Conservation (phyloP, 176 grass and related monocot genomes). For the Aegilops longissima region DNA sequence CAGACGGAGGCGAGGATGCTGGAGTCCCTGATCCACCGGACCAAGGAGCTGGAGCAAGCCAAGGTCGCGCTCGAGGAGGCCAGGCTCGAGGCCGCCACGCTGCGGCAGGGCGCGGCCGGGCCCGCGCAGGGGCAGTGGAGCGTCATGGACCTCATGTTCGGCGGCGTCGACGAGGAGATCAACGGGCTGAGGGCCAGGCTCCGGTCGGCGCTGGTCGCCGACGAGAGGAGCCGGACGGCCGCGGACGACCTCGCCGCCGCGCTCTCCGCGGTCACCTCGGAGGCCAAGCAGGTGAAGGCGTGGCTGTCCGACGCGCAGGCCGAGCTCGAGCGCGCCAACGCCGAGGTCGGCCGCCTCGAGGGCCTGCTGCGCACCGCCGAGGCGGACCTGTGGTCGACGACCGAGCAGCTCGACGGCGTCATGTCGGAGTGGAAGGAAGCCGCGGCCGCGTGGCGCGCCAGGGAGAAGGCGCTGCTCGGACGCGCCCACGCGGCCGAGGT, state of each 20-base stretch:
- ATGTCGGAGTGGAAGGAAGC: slow-evolving; percentile 56
- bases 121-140: slow-evolving; percentile 29
- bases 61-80: slow-evolving; percentile 90
- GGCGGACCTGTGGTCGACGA: slow-evolving; percentile 34
- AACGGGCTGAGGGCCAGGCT: slow-evolving; percentile 37
- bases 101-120: slow-evolving; percentile 15
- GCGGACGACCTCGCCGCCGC: slow-evolving; percentile 55
- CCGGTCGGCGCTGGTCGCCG: slow-evolving; percentile 33
- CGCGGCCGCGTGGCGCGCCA: slow-evolving; percentile 47
- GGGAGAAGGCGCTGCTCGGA: slow-evolving; percentile 64
- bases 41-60: slow-evolving; percentile 78
- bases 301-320: slow-evolving; percentile 51
- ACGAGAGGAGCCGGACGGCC: slow-evolving; percentile 66
- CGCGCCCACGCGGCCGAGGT: slow-evolving; percentile 67
- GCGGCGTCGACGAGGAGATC: slow-evolving; percentile 62
- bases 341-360: slow-evolving; percentile 33
- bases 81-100: slow-evolving; percentile 46
- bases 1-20: slow-evolving; percentile 80
- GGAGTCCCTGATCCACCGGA: slow-evolving; percentile 60
- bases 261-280: slow-evolving; percentile 69
- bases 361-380: slow-evolving; percentile 32
- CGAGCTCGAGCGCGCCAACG: slow-evolving; percentile 42
- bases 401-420: slow-evolving; percentile 42
- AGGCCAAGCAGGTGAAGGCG: slow-evolving; percentile 63
- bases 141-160: slow-evolving; percentile 60